phyloP scores from a whole-genome alignment of 1,139 yeast species.

The Taiozyma sp. region DNA sequence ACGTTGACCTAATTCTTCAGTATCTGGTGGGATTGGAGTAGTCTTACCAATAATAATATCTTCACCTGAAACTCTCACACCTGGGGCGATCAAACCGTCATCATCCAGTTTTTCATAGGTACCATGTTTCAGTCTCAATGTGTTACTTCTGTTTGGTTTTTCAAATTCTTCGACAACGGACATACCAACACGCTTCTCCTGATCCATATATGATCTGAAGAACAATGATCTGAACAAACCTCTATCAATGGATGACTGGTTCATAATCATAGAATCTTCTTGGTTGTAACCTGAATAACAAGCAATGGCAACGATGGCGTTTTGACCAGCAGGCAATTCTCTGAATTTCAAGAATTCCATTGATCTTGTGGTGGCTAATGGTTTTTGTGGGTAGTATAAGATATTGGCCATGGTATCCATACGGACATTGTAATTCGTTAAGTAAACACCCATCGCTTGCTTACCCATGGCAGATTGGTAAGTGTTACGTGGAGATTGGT shows the following conservation, averaged over 20 bases:
- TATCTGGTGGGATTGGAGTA: constrained; percentile 96
- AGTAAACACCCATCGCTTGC: constrained; percentile 99
- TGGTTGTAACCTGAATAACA: constrained; percentile 99
- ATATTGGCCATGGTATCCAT: constrained; percentile 99
- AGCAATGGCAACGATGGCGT: constrained; percentile 95
- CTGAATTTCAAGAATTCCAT: constrained; percentile 97
- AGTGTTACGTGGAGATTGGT: constrained; percentile 98
- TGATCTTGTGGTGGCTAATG: constrained; percentile 98
- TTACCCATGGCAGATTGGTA: constrained; percentile 99
- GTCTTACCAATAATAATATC: constrained; percentile 98
- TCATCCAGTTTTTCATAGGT: constrained; percentile 97
- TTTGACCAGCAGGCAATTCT: constrained; percentile 98
- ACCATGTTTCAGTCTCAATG: constrained; percentile 93
- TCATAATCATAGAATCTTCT: constrained; percentile 99
- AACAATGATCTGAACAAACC: constrained; percentile 94
- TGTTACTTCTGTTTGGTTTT: constrained; percentile 91
- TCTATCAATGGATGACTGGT: constrained; percentile 94
- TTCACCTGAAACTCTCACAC: constrained; percentile 97
- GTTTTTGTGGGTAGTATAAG: constrained; percentile 95
- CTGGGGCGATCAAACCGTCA: constrained; percentile 97
- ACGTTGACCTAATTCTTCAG: constrained; percentile 97
- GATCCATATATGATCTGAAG: constrained; percentile 97
- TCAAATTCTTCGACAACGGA: constrained; percentile 94
- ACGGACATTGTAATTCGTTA: constrained; percentile 92
- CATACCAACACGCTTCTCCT: constrained; percentile 98